Percentiles rank a stretch among this genome's conserved stretches.
Evolutionary conservation across 75 land plant species (phyloP).

Genomic region (Selaginella tamariscina): DNA sequence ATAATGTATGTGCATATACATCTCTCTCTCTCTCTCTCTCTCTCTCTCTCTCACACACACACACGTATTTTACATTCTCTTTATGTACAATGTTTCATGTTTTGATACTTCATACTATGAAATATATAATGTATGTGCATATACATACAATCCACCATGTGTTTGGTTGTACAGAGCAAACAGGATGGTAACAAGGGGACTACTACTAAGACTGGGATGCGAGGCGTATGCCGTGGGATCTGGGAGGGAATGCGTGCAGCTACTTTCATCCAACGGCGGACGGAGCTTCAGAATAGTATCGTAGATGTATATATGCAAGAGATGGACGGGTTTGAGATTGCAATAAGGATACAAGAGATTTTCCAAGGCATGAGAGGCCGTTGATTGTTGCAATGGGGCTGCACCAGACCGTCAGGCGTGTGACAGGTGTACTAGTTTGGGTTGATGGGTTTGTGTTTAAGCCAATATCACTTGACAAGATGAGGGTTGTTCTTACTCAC

Average conservation of each 20-base stretch:
- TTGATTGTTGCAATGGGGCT: constrained; percentile 52
- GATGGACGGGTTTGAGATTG: constrained; percentile 55
- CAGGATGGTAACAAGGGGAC: neutral
- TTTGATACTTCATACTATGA: too few species aligned
- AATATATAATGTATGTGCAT: too few species aligned
- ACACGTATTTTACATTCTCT: too few species aligned
- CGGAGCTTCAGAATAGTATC: constrained; percentile 38
- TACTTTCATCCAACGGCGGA: constrained; percentile 30
- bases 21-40: too few species aligned
- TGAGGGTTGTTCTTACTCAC: constrained; percentile 44
- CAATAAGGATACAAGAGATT: constrained; percentile 35
- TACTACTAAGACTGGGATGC: neutral
- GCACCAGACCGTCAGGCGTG: constrained; percentile 24
- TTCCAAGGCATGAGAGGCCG: constrained; percentile 51
- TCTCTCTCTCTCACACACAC: too few species aligned
- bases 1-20: too few species aligned
- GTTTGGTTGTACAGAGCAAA: neutral
- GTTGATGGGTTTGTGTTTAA: constrained; percentile 51
- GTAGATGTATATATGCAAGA: constrained; percentile 57
- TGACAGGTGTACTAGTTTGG: constrained; percentile 43
- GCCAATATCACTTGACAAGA: constrained; percentile 63
- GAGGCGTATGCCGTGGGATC: neutral
- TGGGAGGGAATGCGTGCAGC: neutral
- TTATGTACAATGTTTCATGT: too few species aligned
- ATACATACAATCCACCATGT: too few species aligned